Percentiles rank a stretch among this genome's conserved stretches.
Evolutionary conservation across 345 rosid genomes (phyloP).

Genomic region (Toxicodendron radicans): DNA sequence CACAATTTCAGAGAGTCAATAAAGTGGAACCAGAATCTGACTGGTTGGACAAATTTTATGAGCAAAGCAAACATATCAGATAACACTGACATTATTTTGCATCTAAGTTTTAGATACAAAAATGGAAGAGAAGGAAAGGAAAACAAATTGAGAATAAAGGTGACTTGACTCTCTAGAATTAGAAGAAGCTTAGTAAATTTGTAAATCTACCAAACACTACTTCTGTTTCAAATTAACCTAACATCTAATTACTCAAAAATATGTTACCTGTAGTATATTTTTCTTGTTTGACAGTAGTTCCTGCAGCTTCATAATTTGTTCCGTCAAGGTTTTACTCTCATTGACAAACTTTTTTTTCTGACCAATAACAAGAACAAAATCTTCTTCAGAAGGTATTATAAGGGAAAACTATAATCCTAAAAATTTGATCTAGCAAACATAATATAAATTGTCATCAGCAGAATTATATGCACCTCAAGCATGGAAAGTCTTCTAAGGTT

Average conservation of each 20-base stretch:
- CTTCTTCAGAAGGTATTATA: constrained; percentile 6
- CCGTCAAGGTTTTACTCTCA: constrained; percentile 66
- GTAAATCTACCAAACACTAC: too few species aligned
- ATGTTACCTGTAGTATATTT: constrained; percentile 72
- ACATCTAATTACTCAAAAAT: neutral
- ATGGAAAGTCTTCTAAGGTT: constrained; percentile 72
- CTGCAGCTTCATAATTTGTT: constrained; percentile 70
- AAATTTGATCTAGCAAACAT: constrained; percentile 8
- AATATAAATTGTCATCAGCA: neutral
- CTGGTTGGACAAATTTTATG: too few species aligned
- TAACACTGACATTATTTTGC: too few species aligned
- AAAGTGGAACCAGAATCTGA: too few species aligned
- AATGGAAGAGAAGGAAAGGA: too few species aligned
- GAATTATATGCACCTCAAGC: constrained; percentile 62
- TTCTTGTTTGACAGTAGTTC: constrained; percentile 70
- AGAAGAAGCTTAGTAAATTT: too few species aligned
- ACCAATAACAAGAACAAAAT: constrained; percentile 18
- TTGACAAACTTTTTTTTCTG: constrained; percentile 77
- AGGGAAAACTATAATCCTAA: neutral
- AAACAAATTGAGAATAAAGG: too few species aligned
- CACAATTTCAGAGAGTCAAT: too few species aligned
- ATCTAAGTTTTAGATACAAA: too few species aligned
- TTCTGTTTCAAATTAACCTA: too few species aligned
- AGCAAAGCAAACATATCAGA: too few species aligned
- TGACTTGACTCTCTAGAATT: too few species aligned